These are phyloP conservation scores for Xylaria castorea DNA, from an alignment of 495 filamentous ascomycete genomes.

Conservation along the genomic window DNA sequence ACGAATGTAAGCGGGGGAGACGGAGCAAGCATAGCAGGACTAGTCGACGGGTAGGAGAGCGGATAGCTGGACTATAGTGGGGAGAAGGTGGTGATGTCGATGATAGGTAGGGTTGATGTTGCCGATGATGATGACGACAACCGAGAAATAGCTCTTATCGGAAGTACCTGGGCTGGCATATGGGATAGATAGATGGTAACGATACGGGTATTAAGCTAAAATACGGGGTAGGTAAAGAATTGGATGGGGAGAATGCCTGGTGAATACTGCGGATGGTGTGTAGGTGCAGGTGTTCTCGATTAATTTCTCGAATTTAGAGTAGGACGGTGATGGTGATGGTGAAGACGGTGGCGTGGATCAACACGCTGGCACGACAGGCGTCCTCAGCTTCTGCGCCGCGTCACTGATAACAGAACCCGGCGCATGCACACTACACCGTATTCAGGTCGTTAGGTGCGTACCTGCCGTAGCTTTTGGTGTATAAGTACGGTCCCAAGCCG, in stretches of 20 bases:
- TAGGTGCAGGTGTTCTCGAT: neutral
- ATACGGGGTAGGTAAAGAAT: neutral
- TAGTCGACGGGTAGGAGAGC: neutral
- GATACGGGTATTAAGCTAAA: neutral
- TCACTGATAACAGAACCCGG: slow-evolving; percentile 11
- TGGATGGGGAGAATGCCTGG: neutral
- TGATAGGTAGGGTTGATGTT: neutral
- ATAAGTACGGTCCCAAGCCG: neutral
- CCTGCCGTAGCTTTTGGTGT: neutral
- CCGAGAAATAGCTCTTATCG: slow-evolving; percentile 13
- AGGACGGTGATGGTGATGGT: neutral
- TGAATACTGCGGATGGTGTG: neutral
- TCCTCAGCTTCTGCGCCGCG: slow-evolving; percentile 9
- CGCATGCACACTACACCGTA: neutral
- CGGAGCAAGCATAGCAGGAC: slow-evolving; percentile 39
- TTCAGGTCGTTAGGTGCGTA: neutral
- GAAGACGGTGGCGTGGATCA: neutral
- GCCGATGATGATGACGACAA: slow-evolving; percentile 9
- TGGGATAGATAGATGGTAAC: neutral
- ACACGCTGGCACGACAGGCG: slow-evolving; percentile 2
- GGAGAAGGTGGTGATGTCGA: neutral
- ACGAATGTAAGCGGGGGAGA: slow-evolving; percentile 26
- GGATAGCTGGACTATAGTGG: neutral
- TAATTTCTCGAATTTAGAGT: neutral
- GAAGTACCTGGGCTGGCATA: slow-evolving; percentile 3